Evolutionary conservation across 2,329 filamentous ascomycete genomes (phyloP).

Genomic region (Magnaporthiopsis poae): DNA sequence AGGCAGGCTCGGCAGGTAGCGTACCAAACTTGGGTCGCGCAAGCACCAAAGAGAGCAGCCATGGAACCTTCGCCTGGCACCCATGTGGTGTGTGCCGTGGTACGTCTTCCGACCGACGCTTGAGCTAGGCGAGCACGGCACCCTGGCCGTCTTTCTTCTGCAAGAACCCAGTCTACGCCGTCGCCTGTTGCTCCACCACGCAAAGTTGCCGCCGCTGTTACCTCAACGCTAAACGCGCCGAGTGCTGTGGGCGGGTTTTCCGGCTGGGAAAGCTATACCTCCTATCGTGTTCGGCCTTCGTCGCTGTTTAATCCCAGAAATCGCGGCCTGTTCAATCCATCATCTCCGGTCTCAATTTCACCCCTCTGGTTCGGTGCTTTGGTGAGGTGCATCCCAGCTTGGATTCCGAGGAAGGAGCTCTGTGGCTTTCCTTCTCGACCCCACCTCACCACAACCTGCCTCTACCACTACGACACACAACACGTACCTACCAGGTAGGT

Average conservation of each 20-base stretch:
- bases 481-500: background rate
- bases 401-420: background rate
- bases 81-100: background rate
- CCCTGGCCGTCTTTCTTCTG: background rate
- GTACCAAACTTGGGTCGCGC: background rate
- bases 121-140: background rate
- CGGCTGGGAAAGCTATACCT: background rate
- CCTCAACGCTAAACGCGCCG: background rate
- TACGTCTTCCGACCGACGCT: background rate
- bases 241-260: background rate
- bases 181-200: background rate
- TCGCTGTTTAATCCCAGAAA: background rate
- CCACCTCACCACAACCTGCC: background rate
- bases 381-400: background rate
- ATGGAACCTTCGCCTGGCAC: background rate
- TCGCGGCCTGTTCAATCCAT: background rate
- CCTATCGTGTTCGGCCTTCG: too few species aligned
- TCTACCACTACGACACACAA: background rate
- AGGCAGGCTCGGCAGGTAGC: background rate
- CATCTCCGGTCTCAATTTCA: background rate
- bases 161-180: background rate
- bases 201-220: background rate
- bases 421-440: background rate
- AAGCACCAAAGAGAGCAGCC: background rate
- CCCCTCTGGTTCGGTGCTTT: background rate